phyloP scores from a whole-genome alignment of 164 flowering plant species.

The Chimonanthus praecox region DNA sequence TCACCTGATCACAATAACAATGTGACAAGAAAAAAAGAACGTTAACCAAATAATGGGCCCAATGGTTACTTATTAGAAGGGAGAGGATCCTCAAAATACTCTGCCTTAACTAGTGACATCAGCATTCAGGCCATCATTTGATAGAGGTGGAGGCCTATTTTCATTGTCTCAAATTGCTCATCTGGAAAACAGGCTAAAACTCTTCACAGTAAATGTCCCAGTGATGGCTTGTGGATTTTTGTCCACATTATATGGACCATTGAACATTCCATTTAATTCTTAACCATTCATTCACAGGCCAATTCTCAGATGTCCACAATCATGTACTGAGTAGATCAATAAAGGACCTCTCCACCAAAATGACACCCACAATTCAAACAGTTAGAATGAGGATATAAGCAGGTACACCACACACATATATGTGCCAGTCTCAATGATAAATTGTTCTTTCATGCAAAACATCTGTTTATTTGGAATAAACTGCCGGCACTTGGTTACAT shows the following conservation, averaged over 20 bases:
- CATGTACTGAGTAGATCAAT: neutral
- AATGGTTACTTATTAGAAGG: no score
- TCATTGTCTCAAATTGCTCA: neutral
- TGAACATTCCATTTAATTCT: neutral
- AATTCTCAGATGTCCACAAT: neutral
- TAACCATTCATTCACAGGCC: neutral
- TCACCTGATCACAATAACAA: conserved; percentile 18
- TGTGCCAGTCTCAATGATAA: neutral
- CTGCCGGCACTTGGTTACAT: no score
- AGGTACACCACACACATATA: neutral
- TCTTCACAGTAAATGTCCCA: neutral
- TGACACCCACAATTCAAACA: neutral
- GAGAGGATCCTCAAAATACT: no score
- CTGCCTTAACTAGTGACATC: no score
- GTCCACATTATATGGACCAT: neutral
- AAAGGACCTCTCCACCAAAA: neutral
- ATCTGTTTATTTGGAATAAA: no score
- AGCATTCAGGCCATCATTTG: neutral
- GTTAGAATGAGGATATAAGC: neutral
- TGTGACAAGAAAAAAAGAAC: neutral
- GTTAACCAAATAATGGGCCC: neutral
- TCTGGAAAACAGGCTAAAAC: neutral
- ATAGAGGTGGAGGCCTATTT: neutral
- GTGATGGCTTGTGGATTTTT: neutral
- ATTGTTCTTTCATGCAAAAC: neutral